A percentile compares a stretch with the other conserved stretches of the same genome.
Conservation (phyloP, 805 yeast species). For the Suhomyces prunicola region DNA sequence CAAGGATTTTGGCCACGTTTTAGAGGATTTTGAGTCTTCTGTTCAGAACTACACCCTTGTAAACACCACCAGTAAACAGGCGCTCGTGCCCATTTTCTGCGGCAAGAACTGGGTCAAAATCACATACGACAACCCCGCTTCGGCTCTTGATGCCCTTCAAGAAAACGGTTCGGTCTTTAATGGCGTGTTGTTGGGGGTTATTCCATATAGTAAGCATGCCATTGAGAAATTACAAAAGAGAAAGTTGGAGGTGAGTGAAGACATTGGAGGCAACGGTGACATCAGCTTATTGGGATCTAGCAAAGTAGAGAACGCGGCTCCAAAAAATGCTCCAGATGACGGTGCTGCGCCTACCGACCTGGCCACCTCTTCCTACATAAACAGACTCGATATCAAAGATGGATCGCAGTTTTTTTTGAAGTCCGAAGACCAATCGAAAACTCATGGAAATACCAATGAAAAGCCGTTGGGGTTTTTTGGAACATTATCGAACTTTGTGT, state of each 20-base stretch:
- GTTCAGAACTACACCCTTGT: constrained; percentile 9
- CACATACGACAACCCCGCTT: constrained; percentile 70
- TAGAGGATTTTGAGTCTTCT: constrained; percentile 63
- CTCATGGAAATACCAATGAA: constrained; percentile 14
- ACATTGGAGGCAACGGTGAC: constrained; percentile 40
- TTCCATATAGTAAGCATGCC: constrained; percentile 61
- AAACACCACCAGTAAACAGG: neutral
- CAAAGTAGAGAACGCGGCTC: neutral
- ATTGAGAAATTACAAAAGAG: constrained; percentile 56
- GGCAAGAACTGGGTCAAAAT: constrained; percentile 92
- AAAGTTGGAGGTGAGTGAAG: constrained; percentile 42
- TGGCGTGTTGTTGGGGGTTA: constrained; percentile 63
- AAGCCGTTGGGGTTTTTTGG: constrained; percentile 35
- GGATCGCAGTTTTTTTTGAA: constrained; percentile 37
- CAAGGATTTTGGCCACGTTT: constrained; percentile 71
- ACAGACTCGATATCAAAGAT: constrained; percentile 37
- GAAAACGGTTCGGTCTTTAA: constrained; percentile 76
- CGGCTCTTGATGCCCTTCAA: constrained; percentile 79
- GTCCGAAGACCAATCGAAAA: constrained; percentile 18
- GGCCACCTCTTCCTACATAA: constrained; percentile 14
- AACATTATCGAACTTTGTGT: constrained; percentile 31
- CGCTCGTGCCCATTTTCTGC: constrained; percentile 62
- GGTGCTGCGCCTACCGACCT: neutral
- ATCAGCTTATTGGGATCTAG: constrained; percentile 3
- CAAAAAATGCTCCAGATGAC: neutral